Evolutionary conservation across 2,329 filamentous ascomycete species (phyloP).

Genomic region (Hypoxylon sp.): DNA sequence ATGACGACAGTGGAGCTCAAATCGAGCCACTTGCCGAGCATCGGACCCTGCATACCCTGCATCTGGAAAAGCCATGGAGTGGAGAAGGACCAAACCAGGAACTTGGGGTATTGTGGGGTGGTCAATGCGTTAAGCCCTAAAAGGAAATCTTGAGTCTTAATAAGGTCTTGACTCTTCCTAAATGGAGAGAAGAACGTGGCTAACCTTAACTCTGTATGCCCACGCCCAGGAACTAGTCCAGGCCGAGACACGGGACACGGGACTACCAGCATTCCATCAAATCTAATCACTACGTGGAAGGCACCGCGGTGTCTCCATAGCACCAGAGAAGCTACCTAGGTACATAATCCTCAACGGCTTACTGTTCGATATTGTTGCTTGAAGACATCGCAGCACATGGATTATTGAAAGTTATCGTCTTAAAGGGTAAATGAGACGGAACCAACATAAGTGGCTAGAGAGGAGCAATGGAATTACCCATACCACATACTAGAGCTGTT

Average conservation of each 20-base stretch:
- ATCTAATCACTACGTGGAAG: no score
- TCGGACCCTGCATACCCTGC: slow-evolving; percentile 47
- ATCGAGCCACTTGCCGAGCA: slow-evolving; percentile 42
- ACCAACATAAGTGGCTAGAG: no score
- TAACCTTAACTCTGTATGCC: not conserved
- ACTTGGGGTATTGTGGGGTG: slow-evolving; percentile 33
- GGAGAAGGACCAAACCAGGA: slow-evolving; percentile 27
- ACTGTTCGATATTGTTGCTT: not conserved
- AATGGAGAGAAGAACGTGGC: slow-evolving; percentile 1
- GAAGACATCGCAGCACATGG: not conserved
- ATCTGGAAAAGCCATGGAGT: slow-evolving; percentile 38
- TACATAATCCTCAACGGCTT: not conserved
- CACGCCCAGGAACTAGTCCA: not conserved
- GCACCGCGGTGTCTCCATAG: not conserved
- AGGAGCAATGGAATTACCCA: not conserved
- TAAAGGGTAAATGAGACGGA: not conserved
- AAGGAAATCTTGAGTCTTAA: slow-evolving; percentile 11
- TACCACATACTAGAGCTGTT: not conserved
- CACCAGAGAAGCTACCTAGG: not conserved
- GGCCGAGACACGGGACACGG: not conserved
- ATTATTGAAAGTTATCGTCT: not conserved
- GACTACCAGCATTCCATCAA: no score
- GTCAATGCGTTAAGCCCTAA: slow-evolving; percentile 30
- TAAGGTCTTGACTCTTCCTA: not conserved
- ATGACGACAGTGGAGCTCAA: slow-evolving; percentile 44